Evolutionary conservation across 352 stramenopile genomes (phyloP).

Genomic region (Phytopythium chamaehyphon): DNA sequence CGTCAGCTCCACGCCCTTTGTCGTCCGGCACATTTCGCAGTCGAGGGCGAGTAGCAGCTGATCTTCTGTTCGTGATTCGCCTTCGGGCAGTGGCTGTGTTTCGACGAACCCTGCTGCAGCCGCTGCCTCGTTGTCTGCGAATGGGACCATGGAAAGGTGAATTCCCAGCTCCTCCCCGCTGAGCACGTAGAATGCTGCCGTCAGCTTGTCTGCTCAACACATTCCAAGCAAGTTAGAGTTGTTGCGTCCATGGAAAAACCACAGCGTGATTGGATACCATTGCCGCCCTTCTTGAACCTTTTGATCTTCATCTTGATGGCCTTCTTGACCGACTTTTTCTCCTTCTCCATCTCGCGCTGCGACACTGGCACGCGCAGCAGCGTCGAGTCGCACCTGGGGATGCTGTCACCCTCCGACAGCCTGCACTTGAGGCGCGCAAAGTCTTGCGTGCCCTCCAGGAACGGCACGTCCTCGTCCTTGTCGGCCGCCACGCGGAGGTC

Average conservation of each 20-base stretch:
- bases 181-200: constrained; percentile 78
- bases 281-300: constrained; percentile 75
- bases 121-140: constrained; percentile 24
- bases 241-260: not conserved
- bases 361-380: constrained; percentile 69
- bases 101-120: constrained; percentile 35
- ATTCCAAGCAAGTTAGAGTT: constrained; percentile 8
- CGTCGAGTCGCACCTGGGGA: constrained; percentile 67
- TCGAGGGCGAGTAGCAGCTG: constrained; percentile 73
- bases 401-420: constrained; percentile 70
- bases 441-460: constrained; percentile 31
- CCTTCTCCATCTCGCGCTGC: constrained; percentile 68
- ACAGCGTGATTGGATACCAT: constrained; percentile 21
- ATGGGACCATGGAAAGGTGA: constrained; percentile 52
- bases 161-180: constrained; percentile 47
- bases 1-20: constrained; percentile 80
- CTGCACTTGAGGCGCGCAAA: constrained; percentile 44
- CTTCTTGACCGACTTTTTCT: constrained; percentile 76
- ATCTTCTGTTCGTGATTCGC: constrained; percentile 24
- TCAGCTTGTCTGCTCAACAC: constrained; percentile 39
- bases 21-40: constrained; percentile 87
- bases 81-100: constrained; percentile 31
- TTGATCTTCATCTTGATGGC: constrained; percentile 87
- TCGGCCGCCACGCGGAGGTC: constrained; percentile 26
- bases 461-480: constrained; percentile 10